Evolutionary conservation across 345 rosid species (phyloP).

Genomic region (Ailanthus altissimus): DNA sequence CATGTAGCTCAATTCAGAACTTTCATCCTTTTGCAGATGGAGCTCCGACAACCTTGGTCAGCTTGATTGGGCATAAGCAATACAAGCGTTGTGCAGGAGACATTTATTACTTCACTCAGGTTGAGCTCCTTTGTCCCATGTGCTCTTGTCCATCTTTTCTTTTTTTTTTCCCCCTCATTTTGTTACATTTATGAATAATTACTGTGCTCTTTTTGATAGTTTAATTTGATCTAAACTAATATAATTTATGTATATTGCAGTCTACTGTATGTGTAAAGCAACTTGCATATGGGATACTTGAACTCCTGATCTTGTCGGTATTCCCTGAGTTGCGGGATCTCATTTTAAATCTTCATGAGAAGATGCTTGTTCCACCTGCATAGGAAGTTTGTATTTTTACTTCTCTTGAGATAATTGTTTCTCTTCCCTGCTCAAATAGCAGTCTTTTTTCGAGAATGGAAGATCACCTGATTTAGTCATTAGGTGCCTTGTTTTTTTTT

Average conservation of each 20-base stretch:
- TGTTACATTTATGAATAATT: not conserved
- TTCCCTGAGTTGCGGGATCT: slow-evolving; percentile 90
- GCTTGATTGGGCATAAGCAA: slow-evolving; percentile 88
- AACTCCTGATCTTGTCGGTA: slow-evolving; percentile 63
- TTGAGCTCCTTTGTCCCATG: slow-evolving; percentile 16
- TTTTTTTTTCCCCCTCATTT: not conserved
- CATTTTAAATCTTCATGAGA: slow-evolving; percentile 61
- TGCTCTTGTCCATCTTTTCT: not conserved
- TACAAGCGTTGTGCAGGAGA: slow-evolving; percentile 93
- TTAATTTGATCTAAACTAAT: not conserved
- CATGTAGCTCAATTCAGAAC: not conserved
- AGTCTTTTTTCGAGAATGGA: not conserved
- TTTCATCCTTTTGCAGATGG: slow-evolving; percentile 58
- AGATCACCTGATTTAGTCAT: not conserved
- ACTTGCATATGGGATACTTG: slow-evolving; percentile 74
- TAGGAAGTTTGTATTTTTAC: slow-evolving; percentile 12
- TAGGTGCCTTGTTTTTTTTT: not conserved
- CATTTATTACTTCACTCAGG: slow-evolving; percentile 96
- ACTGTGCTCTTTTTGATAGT: not conserved
- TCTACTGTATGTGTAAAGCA: slow-evolving; percentile 91
- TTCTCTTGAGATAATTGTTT: not conserved
- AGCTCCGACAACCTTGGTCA: slow-evolving; percentile 83
- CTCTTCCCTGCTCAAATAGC: not conserved
- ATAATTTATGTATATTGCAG: slow-evolving; percentile 40
- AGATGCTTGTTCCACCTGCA: slow-evolving; percentile 28